Conservation (phyloP, 1,139 yeast species). For the Saccharomyces hybrid region DNA sequence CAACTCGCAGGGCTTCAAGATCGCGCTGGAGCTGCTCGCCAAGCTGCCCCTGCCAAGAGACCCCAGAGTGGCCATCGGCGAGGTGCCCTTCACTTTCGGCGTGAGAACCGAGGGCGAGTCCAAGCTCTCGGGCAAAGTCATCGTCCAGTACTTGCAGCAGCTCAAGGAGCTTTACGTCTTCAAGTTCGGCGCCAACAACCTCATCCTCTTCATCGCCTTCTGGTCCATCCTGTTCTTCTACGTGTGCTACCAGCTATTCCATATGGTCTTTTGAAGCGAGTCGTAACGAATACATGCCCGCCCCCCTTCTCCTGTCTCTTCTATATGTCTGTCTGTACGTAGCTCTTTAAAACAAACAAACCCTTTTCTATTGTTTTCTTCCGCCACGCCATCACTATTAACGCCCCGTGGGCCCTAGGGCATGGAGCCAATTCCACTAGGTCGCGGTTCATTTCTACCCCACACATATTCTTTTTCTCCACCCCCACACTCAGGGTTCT, state of each 20-base stretch:
- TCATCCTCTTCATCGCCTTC: conserved; percentile 27
- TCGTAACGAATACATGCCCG: neutral
- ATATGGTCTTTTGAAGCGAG: conserved; percentile 9
- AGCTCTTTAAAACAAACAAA: neutral
- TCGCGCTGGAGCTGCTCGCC: conserved; percentile 40
- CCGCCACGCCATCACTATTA: neutral
- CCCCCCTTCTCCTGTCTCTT: no score
- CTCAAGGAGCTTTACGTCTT: conserved; percentile 38
- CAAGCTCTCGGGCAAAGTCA: conserved; percentile 40
- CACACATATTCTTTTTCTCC: neutral
- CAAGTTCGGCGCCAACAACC: conserved; percentile 36
- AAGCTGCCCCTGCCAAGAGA: conserved; percentile 36
- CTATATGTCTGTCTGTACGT: neutral
- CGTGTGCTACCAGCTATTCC: conserved; percentile 24
- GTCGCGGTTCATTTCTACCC: neutral
- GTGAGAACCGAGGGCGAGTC: conserved; percentile 45
- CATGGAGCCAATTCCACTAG: neutral
- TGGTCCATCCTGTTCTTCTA: conserved; percentile 28
- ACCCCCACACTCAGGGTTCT: neutral
- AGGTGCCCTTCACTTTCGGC: conserved; percentile 43
- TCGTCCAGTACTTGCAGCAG: conserved; percentile 39
- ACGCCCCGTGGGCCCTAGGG: neutral
- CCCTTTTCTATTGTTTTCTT: neutral
- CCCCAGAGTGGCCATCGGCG: conserved; percentile 34
- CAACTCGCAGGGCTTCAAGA: conserved; percentile 40